Base-by-base conservation (phyloP, 331 rosid genomes). In the Quercus phellos region DNA sequence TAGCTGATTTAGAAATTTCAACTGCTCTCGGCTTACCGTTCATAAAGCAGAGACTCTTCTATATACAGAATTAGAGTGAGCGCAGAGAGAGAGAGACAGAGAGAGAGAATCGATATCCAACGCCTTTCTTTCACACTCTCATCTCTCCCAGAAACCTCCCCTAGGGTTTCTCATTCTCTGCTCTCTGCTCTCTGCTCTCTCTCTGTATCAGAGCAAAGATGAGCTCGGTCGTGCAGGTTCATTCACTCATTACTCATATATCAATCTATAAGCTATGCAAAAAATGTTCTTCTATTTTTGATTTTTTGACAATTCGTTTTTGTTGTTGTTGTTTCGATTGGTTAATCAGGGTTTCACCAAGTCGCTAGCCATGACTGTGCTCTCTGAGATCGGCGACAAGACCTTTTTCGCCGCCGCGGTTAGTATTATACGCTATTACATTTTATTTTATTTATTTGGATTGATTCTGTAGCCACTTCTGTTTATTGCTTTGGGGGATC, bases 331-430 rank as follows among this genome's bases (percentile, higher is more conserved):
- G 2, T 19, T 0, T 32, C 11, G 12, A 38, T 38, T 43, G 13
- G 63, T 68, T 32, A 8, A 2, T 77, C 64, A 95, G 99, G 99
- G 99, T 83, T 91, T 95, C 74, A 87, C 94, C 29, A 95, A 95
- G 94, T 95, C 99, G 4, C 92, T 95, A 51, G 98, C 97, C 71
- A 90, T 95, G 93, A 95, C 99, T 67, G 90, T 95, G 74, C 93
- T 95, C 73, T 95, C 99, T 6, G 99, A 95, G 93, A 89, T 95
- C 93, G 99, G 99, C 64, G 99, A 95, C 78, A 95, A 95, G 86
- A 95, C 99, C 3, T 95, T 95, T 81, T 93, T 95, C 58, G 99
- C 99, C 24, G 99, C 99, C 72, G 99, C 99, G 91, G 99, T 95
- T 34, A 84, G 98, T 74, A 13, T 46, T 67, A 51, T 2, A 21